Percentiles rank a stretch among this genome's conserved stretches.
These are phyloP conservation scores for Fusarium odoratissimum DNA, from an alignment of 2,329 filamentous ascomycete species.

Conservation along the genomic window DNA sequence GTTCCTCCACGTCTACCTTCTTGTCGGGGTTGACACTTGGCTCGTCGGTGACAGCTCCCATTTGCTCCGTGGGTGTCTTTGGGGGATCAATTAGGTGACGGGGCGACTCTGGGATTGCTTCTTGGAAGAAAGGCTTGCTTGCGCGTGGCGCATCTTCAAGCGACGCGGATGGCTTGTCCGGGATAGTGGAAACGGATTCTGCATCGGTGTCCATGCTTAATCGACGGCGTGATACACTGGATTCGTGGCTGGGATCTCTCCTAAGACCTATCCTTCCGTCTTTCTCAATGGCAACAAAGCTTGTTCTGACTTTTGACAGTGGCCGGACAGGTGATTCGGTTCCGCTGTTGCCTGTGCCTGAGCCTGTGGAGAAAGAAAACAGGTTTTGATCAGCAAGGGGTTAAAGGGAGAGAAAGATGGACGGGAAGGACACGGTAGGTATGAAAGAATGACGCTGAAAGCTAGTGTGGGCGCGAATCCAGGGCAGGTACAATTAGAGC, in stretches of 20 bases:
- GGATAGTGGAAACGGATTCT: conserved; percentile 49
- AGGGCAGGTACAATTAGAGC: conserved; percentile 29
- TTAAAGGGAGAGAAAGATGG: conserved; percentile 26
- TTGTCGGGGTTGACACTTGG: conserved; percentile 56
- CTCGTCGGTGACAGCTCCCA: conserved; percentile 47
- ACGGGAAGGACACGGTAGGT: conserved; percentile 33
- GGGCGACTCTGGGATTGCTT: conserved; percentile 58
- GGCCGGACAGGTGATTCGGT: conserved; percentile 67
- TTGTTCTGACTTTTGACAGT: conserved; percentile 80
- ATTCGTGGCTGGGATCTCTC: conserved; percentile 53
- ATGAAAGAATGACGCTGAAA: conserved; percentile 24
- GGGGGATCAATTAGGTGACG: conserved; percentile 40
- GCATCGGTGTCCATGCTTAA: conserved; percentile 52
- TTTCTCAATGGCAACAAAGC: conserved; percentile 79
- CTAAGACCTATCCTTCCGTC: conserved; percentile 68
- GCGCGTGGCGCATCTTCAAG: conserved; percentile 43
- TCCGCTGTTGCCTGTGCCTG: conserved; percentile 46
- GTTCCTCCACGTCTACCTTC: conserved; percentile 54
- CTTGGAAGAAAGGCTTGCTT: conserved; percentile 47
- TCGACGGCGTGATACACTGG: conserved; percentile 52
- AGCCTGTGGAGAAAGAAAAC: conserved; percentile 40
- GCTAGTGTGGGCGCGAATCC: conserved; percentile 34
- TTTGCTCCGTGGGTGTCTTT: conserved; percentile 20
- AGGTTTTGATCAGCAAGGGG: conserved; percentile 40
- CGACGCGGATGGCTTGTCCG: conserved; percentile 52